Evolutionary conservation across 345 rosid species (phyloP).

Genomic region (Corymbia maculata): DNA sequence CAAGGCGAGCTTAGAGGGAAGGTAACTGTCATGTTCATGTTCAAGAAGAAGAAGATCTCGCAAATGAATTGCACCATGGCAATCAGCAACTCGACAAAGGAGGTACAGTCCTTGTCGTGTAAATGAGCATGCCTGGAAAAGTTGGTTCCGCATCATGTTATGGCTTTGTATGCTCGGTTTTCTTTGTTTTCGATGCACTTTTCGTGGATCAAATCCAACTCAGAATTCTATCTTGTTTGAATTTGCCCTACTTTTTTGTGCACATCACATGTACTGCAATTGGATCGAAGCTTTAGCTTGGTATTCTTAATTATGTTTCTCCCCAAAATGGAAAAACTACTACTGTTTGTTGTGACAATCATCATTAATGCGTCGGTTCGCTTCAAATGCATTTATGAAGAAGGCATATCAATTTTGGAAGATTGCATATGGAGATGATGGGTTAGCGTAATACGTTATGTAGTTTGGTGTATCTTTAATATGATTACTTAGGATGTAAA

Average conservation of each 20-base stretch:
- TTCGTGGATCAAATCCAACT: background rate
- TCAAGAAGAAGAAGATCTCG: slow-evolving; percentile 4
- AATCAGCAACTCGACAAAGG: background rate
- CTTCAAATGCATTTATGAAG: background rate
- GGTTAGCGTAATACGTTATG: background rate
- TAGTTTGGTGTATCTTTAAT: background rate
- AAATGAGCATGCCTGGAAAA: background rate
- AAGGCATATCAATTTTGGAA: background rate
- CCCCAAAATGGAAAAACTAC: background rate
- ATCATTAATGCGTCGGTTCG: background rate
- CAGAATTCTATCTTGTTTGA: background rate
- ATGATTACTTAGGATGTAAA: background rate
- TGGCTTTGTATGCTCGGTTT: background rate
- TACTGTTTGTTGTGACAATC: background rate
- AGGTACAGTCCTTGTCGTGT: background rate
- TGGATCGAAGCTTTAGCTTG: background rate
- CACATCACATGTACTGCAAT: background rate
- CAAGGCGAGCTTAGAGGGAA: slow-evolving; percentile 1
- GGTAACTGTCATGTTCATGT: background rate
- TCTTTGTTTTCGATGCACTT: background rate
- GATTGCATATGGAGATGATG: background rate
- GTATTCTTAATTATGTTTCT: background rate
- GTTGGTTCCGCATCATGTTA: background rate
- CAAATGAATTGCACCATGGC: slow-evolving; percentile 2
- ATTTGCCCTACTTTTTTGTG: background rate